Percentiles rank a stretch among this genome's conserved stretches.
Conservation (phyloP, 176 grass and related monocot species). For the Triticum monococcum region DNA sequence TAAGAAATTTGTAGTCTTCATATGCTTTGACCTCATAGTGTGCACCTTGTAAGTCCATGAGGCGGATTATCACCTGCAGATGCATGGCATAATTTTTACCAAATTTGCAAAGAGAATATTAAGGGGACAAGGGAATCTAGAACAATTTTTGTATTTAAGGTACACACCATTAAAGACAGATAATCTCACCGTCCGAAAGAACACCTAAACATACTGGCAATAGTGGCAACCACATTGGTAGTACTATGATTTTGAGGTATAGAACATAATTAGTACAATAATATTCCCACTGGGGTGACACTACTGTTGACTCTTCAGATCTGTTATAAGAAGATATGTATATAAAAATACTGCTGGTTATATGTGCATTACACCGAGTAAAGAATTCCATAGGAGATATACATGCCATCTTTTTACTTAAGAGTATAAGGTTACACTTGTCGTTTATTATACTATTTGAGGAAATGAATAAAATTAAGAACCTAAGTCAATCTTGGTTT, state of each 20-base stretch:
- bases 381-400: neutral
- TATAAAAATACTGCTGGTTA: neutral
- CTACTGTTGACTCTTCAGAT: neutral
- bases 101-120: conserved; percentile 23
- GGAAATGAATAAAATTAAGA: neutral
- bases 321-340: neutral
- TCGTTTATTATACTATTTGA: neutral
- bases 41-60: conserved; percentile 80
- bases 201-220: no score
- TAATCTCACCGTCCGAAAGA: neutral
- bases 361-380: neutral
- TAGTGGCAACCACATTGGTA: conserved; percentile 1
- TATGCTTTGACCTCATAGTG: conserved; percentile 90
- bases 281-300: no score
- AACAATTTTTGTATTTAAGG: neutral
- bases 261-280: neutral
- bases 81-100: neutral
- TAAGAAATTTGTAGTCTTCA: conserved; percentile 94
- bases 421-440: neutral
- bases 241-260: neutral
- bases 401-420: neutral
- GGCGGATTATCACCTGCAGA: conserved; percentile 68
- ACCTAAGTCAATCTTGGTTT: neutral
- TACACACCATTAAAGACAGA: neutral
- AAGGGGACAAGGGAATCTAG: neutral